Evolutionary conservation across 345 rosid genomes (phyloP), one percentile per base, ranked within the genome.

Genomic region (Gossypium turneri): DNA sequence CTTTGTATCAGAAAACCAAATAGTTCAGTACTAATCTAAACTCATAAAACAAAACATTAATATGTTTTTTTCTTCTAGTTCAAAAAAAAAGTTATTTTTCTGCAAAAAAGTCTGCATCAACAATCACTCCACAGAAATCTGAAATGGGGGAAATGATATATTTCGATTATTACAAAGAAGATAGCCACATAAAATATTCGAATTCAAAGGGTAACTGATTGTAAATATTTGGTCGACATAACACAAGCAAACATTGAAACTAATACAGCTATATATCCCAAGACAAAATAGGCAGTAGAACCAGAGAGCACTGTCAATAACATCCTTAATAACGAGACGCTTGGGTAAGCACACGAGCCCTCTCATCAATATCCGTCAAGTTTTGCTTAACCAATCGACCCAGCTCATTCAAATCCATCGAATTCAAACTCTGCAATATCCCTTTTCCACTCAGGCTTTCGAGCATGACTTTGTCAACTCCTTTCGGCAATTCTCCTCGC

Each of bases 401-500:
- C 8, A 79, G 41, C 55, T 75, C 81, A 7, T 81, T 79, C 29
- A 81, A 70, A 58, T 76, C 80, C 19, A 7, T 22, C 71, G 55
- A 59, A n/a, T 67, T 67, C 62, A 85, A 6, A 15, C 9, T 19
- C 20, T 63, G 15, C 47, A 75, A 19, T 34, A 34, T 34, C 16
- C 25, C n/a, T 55, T 55, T 77, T 55, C 77, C 84, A 8, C 9
- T 38, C 4, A 84, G 10, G 72, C 66, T 56, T 20, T 76, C 72
- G 15, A 73, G 73, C 82, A 82, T 80, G 20, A 67, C 17, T 4
- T 70, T 34, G 3, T 12, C 75, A 84, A 44, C 71, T 78, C 78
- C 20, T 66, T 12, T 47, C 80, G 79, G 11, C 17, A 10, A 34
- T 34, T 34, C 38, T 34, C 38, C 38, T 34, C 38, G 38, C 1